Evolutionary conservation across 495 filamentous ascomycete genomes (phyloP), one percentile per base, ranked within the genome.

Genomic region (Hypoxylon subgilvum): DNA sequence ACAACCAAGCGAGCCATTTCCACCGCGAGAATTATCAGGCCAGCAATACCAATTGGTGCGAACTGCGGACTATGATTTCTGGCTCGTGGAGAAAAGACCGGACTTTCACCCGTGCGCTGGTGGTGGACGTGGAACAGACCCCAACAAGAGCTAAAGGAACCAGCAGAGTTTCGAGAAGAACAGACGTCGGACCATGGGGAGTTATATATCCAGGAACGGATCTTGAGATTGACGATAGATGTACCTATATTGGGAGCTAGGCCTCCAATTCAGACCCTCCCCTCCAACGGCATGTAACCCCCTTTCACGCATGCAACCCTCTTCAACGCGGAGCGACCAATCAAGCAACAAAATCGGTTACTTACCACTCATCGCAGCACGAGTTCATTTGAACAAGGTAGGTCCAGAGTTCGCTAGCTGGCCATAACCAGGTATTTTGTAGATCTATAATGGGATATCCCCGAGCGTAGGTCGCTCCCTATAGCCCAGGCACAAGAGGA

Each of bases 151-250:
- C 12, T 40, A 16, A 50, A 35, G 48, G 35, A 18, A 44, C 14
- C 18, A 17, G 48, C 13, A 40, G 25, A 49, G 44, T 48, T 53
- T 45, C 12, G 13, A 32, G 16, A 8, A 31, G 13, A 16, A 35
- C n/a, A 6, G 22, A 16, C 2, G 5, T 19, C 22, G 32, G 23
- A 7, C 8, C 19, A 17, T 17, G 17, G 8, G 25, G 12, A 0
- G 12, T 34, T 63, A 63, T 58, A 53, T 63, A 57, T 47, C 17
- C 5, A 44, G 30, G 32, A 23, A 23, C 21, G n/a, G n/a, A 49
- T 17, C 40, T 63, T 57, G 28, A 44, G 25, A 49, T 45, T 47
- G 13, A 30, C 25, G 23, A 14, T 21, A 25, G 52, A 32, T 31
- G 30, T 40, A 48, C 36, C 28, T 46, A 43, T 57, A 32, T 41